Evolutionary conservation across 371 early-diverging fungal species (phyloP), one percentile per base, ranked within the genome.

Genomic region (Choanephora cucurbitarum): DNA sequence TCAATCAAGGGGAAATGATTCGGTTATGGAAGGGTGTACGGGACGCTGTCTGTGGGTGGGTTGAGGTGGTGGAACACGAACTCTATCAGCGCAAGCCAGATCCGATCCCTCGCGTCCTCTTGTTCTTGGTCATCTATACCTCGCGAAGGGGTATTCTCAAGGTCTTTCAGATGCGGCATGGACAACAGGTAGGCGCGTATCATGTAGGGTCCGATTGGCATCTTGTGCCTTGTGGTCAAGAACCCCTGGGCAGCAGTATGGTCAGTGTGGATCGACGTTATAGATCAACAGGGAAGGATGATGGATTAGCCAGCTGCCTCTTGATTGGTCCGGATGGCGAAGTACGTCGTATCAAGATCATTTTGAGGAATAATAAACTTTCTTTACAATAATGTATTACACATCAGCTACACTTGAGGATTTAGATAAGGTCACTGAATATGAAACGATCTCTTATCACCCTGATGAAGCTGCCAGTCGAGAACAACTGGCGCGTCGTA

Each of bases 1-100:
- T 84, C 11, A 66, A 69, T 15, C 72, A 76, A 33, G 81, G 82
- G 0, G 80, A 83, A 44, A 80, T 85, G 61, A 69, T 84, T 14
- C 77, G 87, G 5, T 81, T 87, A 78, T 85, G 83, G 84, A 87
- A 87, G 58, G 87, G 87, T 7, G 68, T 84, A 7, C 77, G 87
- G 13, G 87, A 82, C 11, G 85, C 86, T 1, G 71, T 75, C 2
- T 85, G 86, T 49, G 86, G 85, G 3, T 87, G 87, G 87, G 66
- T 84, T 3, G 74, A 82, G 53, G 62, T 67, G 15, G 58, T 62
- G 54, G 69, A 70, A 23, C 70, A 65, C 9, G 64, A 67, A 19
- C 15, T 59, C 1, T 58, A 55, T 28, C 28, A 48, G 13, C 14
- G 15, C 32, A 56, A 40, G 49, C 42, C 31, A 45, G 32, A 41